Percentiles rank a stretch among this genome's conserved stretches.
phyloP scores from a whole-genome alignment of 768 basidiomycete species.

The Epithele typhae region DNA sequence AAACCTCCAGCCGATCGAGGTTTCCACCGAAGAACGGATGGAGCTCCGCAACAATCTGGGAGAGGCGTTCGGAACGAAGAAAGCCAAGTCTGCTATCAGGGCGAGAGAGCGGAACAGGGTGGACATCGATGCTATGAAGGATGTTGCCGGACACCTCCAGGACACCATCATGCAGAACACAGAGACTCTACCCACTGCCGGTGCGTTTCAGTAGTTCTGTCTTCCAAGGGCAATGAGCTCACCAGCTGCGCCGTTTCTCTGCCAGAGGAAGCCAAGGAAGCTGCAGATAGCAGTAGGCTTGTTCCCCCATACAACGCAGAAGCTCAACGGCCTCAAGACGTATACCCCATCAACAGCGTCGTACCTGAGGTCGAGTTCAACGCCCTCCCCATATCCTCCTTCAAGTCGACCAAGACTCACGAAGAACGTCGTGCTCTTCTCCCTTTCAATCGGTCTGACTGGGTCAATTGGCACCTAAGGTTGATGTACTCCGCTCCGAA shows the following conservation, averaged over 20 bases:
- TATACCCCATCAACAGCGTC: conserved; percentile 70
- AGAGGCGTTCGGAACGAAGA: conserved; percentile 92
- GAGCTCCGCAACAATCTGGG: conserved; percentile 77
- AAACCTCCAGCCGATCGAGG: conserved; percentile 45
- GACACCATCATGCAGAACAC: conserved; percentile 76
- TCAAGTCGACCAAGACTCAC: conserved; percentile 48
- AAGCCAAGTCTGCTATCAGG: conserved; percentile 81
- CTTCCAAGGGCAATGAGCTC: not conserved
- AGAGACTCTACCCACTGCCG: conserved; percentile 60
- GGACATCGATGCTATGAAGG: conserved; percentile 84
- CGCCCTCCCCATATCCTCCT: conserved; percentile 50
- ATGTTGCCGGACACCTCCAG: conserved; percentile 77
- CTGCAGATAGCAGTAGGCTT: conserved; percentile 59
- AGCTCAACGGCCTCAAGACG: conserved; percentile 66
- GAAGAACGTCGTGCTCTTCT: conserved; percentile 52
- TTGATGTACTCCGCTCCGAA: conserved; percentile 36
- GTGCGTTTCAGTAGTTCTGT: no score
- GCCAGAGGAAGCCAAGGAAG: conserved; percentile 63
- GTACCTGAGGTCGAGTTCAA: conserved; percentile 82
- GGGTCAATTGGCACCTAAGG: conserved; percentile 68
- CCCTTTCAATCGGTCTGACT: conserved; percentile 58
- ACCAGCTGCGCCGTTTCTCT: not conserved
- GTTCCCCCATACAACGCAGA: conserved; percentile 70
- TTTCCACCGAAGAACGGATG: conserved; percentile 50
- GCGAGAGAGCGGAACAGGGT: conserved; percentile 88